Base-by-base conservation (phyloP, 192 early-diverging fungal species). In the Thoreauomyces humboldtii region DNA sequence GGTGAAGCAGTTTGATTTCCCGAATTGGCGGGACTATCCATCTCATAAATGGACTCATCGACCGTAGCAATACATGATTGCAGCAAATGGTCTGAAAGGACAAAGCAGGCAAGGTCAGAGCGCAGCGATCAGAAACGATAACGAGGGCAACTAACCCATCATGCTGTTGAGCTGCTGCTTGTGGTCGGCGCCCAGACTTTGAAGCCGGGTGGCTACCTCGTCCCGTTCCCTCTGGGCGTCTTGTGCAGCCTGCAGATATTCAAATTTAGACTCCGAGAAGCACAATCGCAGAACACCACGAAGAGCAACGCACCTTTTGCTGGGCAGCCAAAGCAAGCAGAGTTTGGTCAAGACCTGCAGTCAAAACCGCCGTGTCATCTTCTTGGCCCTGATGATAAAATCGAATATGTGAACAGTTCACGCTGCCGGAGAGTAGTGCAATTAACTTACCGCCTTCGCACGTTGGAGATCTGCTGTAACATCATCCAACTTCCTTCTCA, bases 1-100 rank as follows among this genome's bases (percentile, higher is more conserved):
- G 92, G 90, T 0, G 93, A 92, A 0, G 91, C 86, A 12, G 91
- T 91, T 61, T 87, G 83, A 73, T 95, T 96, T 22, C 93, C 92
- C 37, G 85, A 81, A 48, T 90, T 87, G 17, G 87, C 81, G 19
- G 92, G 87, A 28, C 86, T 79, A 66, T 92, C 91, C 19, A 96
- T 73, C 50, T 92, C 86, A 65, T 93, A 95, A 24, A 94, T 81
- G 11, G 92, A 83, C 66, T 98, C 94, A 61, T 94, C 88, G 31
- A 96, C 86, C 71, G 91, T 92, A 71, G 85, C 79, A 28, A 91
- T 86, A 72, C 93, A 96, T 28, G 91, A 85, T 28, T 86, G 83
- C 59, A 98, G 75, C 48, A 98, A 89, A 24, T 88, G 88, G 65
- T 98, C 93, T 88, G 68, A 35, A 62, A 27, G 38, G n/a, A 54